Evolutionary conservation across 352 stramenopile species (phyloP).

Genomic region (Phytophthora sp.): DNA sequence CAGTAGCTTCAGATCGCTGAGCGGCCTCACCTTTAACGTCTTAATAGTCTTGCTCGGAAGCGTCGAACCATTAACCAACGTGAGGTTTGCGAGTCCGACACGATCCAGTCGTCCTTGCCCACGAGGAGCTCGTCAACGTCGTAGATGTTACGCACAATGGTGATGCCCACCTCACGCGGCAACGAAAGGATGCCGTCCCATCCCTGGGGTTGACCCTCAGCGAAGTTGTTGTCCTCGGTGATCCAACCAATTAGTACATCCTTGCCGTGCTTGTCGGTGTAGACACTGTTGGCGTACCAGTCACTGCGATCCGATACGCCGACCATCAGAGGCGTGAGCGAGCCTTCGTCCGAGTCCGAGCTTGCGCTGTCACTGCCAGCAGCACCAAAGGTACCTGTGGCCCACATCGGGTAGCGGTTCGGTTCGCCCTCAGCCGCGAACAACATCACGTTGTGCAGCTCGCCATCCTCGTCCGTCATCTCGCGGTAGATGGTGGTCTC

Average conservation of each 20-base stretch:
- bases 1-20: conserved; percentile 48
- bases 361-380: conserved; percentile 18
- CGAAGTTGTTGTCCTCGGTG: conserved; percentile 59
- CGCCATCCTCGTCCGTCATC: conserved; percentile 47
- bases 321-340: conserved; percentile 64
- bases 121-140: conserved; percentile 53
- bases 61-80: conserved; percentile 22
- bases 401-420: conserved; percentile 59
- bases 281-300: conserved; percentile 75
- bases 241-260: conserved; percentile 74
- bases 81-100: conserved; percentile 43
- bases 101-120: conserved; percentile 62
- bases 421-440: conserved; percentile 50
- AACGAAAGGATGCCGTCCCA: conserved; percentile 73
- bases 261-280: conserved; percentile 65
- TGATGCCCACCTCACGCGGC: conserved; percentile 56
- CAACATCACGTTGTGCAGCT: conserved; percentile 57
- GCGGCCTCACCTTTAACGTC: conserved; percentile 59
- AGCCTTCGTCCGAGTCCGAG: conserved; percentile 27
- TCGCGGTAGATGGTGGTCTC: conserved; percentile 64
- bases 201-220: conserved; percentile 56
- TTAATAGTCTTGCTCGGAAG: conserved; percentile 68
- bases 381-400: conserved; percentile 39
- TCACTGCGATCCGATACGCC: conserved; percentile 64
- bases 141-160: conserved; percentile 59